Conservation (phyloP, 164 flowering plant genomes). For the Houttuynia cordata region DNA sequence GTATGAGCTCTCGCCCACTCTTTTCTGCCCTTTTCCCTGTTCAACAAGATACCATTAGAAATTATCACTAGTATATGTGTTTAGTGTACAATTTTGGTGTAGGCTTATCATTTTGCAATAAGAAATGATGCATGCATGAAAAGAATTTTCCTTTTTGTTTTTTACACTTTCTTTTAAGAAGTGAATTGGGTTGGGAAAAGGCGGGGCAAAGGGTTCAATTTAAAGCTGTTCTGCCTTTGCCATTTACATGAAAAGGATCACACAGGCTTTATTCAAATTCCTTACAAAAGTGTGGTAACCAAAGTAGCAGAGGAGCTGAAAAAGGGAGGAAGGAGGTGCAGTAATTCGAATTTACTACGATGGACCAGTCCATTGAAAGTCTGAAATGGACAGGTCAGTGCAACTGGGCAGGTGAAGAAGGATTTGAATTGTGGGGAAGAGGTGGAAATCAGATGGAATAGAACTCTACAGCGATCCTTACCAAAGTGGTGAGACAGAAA, state of each 20-base stretch:
- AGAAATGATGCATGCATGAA: too few species aligned
- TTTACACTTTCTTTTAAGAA: neutral
- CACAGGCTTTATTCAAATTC: neutral
- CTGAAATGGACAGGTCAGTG: neutral
- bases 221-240: neutral
- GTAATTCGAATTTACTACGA: neutral
- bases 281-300: neutral
- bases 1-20: conserved; percentile 1
- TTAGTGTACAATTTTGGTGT: too few species aligned
- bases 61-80: neutral
- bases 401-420: neutral
- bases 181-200: neutral
- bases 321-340: neutral
- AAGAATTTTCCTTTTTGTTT: too few species aligned
- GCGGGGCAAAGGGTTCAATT: neutral
- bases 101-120: too few species aligned
- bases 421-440: neutral
- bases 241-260: neutral
- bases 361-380: too few species aligned
- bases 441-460: neutral
- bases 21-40: conserved; percentile 1
- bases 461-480: too few species aligned
- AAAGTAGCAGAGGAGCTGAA: neutral
- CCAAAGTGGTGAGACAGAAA: too few species aligned
- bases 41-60: neutral